Evolutionary conservation across 345 rosid species (phyloP).

Genomic region (Aurinia saxatilis): DNA sequence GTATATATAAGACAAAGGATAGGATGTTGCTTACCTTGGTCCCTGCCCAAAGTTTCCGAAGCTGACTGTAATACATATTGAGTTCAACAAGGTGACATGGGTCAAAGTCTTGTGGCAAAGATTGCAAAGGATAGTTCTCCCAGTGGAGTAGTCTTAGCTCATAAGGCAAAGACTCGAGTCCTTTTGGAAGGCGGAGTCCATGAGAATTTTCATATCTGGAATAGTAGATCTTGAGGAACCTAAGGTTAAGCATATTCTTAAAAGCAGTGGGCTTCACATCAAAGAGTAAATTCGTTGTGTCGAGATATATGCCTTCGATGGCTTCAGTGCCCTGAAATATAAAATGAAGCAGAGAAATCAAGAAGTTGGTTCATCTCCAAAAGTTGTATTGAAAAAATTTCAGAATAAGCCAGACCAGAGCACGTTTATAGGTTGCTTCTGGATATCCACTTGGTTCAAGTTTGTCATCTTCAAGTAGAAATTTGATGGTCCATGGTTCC

Average conservation of each 20-base stretch:
- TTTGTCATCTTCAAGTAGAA: too few species aligned
- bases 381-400: too few species aligned
- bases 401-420: too few species aligned
- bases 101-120: conserved; percentile 2
- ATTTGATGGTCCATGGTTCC: too few species aligned
- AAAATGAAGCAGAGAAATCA: too few species aligned
- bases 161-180: too few species aligned
- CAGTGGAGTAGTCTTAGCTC: conserved; percentile 23
- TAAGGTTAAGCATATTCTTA: conserved; percentile 5
- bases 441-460: too few species aligned
- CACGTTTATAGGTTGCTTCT: too few species aligned
- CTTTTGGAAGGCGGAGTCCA: too few species aligned
- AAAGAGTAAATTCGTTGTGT: neutral
- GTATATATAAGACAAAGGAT: neutral
- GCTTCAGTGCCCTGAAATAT: conserved; percentile 21
- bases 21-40: neutral
- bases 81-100: conserved; percentile 18
- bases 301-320: conserved; percentile 15
- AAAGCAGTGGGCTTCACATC: neutral
- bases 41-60: conserved; percentile 21
- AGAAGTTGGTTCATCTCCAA: too few species aligned
- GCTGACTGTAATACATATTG: neutral
- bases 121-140: conserved; percentile 13
- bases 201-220: too few species aligned
- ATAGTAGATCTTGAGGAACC: too few species aligned